Evolutionary conservation across 768 basidiomycete genomes (phyloP), one percentile per base, ranked within the genome.

Genomic region (Heimioporus sp.): DNA sequence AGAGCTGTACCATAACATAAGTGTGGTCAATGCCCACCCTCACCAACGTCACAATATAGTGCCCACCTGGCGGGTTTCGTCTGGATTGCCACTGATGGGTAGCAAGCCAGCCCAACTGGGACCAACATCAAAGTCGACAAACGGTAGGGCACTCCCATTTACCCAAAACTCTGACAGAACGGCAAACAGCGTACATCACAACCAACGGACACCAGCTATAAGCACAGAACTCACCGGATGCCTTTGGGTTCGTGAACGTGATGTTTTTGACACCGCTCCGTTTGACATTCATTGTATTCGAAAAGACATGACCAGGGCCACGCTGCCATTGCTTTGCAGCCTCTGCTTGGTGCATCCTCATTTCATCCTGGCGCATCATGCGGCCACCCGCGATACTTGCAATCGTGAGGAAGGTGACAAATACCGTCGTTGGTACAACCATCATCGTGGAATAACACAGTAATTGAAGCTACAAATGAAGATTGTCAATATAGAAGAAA

Each of bases 41-140:
- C 24, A 34, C 10, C 12, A n/a, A 28, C 13, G 16, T 20, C 11
- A 35, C 30, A 35, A 35, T 21, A 8, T 5, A 5, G 24, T 39
- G 19, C 46, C 20, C 19, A 85, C 86, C 78, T 89, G 76, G 40
- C 87, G 78, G 6, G 85, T 86, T 68, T 90, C 88, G 42, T 85
- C 73, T 10, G 74, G 37, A 9, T 74, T 68, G 31, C 65, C 62
- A 54, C 85, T 88, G 48, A 90, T 89, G 3, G 88, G 88, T 47
- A 90, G 60, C 20, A 90, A 69, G 9, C 88, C 88, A 4, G 86
- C 72, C 85, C 86, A 90, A 55, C 84, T 86, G 3, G 86, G 84
- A 3, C 87, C 88, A 36, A 87, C 73, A 58, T 90, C 86, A 57
- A 85, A 90, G 58, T 83, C 75, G 17, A 90, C 83, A 39, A 82